Evolutionary conservation across 2,329 filamentous ascomycete genomes (phyloP).

Genomic region (Emericellopsis cladophorae): DNA sequence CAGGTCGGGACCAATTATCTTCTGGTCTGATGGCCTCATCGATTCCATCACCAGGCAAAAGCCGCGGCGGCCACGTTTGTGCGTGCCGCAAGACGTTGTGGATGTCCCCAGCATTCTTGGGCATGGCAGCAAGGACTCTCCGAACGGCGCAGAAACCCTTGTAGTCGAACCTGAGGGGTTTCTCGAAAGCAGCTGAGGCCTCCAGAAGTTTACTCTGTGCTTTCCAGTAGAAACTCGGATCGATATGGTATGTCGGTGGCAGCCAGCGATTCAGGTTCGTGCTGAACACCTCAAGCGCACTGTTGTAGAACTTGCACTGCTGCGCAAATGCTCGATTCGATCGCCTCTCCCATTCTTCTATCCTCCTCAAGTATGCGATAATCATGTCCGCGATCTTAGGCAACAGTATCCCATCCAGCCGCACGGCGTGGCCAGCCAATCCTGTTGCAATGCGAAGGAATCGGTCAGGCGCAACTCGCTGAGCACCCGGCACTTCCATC

Average conservation of each 20-base stretch:
- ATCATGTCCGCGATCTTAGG: neutral
- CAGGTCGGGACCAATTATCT: slow-evolving; percentile 40
- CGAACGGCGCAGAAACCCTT: slow-evolving; percentile 42
- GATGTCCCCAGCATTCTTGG: slow-evolving; percentile 37
- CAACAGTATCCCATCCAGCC: slow-evolving; percentile 1
- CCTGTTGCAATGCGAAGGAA: neutral
- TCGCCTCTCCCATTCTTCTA: neutral
- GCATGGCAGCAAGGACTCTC: slow-evolving; percentile 36
- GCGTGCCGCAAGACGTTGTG: slow-evolving; percentile 33
- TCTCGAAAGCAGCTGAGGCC: slow-evolving; percentile 33
- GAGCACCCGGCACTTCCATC: too few relatives aligned
- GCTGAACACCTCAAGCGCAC: neutral
- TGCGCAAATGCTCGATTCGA: slow-evolving; percentile 1
- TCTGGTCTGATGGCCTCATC: slow-evolving; percentile 39
- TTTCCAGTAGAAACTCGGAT: slow-evolving; percentile 5
- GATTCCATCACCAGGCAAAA: slow-evolving; percentile 42
- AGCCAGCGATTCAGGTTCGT: neutral
- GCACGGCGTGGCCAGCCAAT: neutral
- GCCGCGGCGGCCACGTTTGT: slow-evolving; percentile 48
- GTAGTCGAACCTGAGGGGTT: slow-evolving; percentile 36
- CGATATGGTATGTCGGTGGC: neutral
- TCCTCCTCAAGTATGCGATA: slow-evolving; percentile 2
- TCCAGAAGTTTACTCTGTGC: slow-evolving; percentile 30
- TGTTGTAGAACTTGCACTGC: slow-evolving; percentile 2
- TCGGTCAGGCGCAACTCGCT: too few relatives aligned